phyloP scores from a whole-genome alignment of 768 basidiomycete species.

The Phanerodontia chrysosporium region DNA sequence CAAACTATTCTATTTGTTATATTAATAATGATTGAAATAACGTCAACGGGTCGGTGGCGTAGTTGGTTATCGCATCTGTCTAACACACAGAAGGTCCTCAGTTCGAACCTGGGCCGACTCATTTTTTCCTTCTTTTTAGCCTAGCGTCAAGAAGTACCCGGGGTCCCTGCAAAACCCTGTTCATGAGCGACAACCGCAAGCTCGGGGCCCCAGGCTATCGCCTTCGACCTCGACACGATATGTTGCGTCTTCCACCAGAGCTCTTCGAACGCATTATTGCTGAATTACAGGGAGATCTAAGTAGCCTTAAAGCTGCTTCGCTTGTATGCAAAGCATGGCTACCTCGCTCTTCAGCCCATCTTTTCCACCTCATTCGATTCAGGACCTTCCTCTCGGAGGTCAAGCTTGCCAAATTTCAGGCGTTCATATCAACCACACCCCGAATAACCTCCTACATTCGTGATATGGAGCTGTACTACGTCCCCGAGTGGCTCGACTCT shows the following conservation, averaged over 20 bases:
- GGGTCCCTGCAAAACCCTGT: too few relatives aligned
- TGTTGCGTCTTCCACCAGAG: neutral
- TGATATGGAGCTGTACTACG: neutral
- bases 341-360: neutral
- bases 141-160: too few relatives aligned
- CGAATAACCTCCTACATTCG: neutral
- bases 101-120: constrained; percentile 22
- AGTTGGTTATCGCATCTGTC: constrained; percentile 82
- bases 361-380: neutral
- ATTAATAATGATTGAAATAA: too few relatives aligned
- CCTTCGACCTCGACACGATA: too few relatives aligned
- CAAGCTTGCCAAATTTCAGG: neutral
- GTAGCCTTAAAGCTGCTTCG: neutral
- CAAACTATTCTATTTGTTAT: too few relatives aligned
- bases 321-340: neutral
- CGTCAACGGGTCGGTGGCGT: constrained; percentile 65
- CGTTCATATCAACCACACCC: neutral
- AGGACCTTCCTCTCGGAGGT: neutral
- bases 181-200: too few relatives aligned
- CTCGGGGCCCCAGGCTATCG: too few relatives aligned
- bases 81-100: constrained; percentile 25
- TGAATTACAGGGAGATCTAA: neutral
- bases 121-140: too few relatives aligned
- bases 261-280: neutral
- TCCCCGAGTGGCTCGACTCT: neutral